These are phyloP conservation scores for Oxyria digyna DNA, from an alignment of 148 eudicot genomes.

Conservation along the genomic window DNA sequence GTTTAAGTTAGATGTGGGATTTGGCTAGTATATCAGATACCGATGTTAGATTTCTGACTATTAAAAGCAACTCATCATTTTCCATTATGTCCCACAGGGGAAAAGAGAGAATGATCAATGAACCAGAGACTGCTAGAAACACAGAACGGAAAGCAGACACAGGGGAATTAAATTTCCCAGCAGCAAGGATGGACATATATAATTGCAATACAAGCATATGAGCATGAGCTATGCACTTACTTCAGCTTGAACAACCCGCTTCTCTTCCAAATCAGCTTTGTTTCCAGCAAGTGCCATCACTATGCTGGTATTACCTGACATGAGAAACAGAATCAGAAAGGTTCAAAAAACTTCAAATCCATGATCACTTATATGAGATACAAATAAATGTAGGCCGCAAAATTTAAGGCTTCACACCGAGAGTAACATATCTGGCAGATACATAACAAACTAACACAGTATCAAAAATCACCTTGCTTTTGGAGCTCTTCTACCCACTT, in stretches of 20 bases:
- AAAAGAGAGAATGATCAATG: background rate
- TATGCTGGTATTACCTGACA: conserved; percentile 89
- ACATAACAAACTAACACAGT: background rate
- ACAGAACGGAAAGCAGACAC: background rate
- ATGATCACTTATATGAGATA: conserved; percentile 3
- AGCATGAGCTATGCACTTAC: conserved; percentile 24
- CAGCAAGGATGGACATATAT: background rate
- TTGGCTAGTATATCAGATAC: background rate
- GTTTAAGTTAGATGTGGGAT: background rate
- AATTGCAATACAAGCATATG: background rate
- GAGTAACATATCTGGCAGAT: conserved; percentile 3
- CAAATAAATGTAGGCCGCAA: conserved; percentile 4
- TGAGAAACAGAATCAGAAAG: background rate
- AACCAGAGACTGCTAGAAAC: background rate
- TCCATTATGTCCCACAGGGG: background rate
- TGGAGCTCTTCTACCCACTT: conserved; percentile 99
- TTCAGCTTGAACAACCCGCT: conserved; percentile 69
- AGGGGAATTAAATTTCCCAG: background rate
- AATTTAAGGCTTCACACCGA: background rate
- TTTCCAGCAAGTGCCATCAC: conserved; percentile 97
- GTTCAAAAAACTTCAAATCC: no score
- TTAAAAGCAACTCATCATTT: background rate
- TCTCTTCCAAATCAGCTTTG: conserved; percentile 83
- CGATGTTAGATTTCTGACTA: background rate
- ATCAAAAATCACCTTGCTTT: conserved; percentile 62